phyloP scores from a whole-genome alignment of 1,284 basidiomycete species.

The Lignosus rhinocerotis region DNA sequence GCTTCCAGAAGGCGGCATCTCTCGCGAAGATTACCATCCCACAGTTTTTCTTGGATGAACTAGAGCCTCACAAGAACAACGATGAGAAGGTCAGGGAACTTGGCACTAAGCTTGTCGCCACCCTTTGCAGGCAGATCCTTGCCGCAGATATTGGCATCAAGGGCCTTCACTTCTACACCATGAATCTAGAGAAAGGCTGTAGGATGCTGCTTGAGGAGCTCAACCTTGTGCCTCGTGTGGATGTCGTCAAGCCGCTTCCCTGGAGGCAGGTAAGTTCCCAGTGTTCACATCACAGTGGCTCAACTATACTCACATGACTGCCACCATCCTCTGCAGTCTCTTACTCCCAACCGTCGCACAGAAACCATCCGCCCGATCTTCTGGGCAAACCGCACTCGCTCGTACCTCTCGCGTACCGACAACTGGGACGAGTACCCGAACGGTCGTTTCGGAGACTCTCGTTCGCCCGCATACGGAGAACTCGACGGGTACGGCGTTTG shows the following conservation, averaged over 20 bases:
- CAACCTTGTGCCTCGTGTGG: slow-evolving; percentile 80
- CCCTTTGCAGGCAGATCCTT: slow-evolving; percentile 84
- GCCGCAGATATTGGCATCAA: slow-evolving; percentile 78
- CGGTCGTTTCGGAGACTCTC: slow-evolving; percentile 95
- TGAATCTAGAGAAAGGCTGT: slow-evolving; percentile 97
- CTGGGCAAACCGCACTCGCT: slow-evolving; percentile 92
- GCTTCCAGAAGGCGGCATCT: slow-evolving; percentile 90
- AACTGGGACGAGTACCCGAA: slow-evolving; percentile 99
- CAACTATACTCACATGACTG: slow-evolving; percentile 17
- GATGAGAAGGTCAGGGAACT: slow-evolving; percentile 89
- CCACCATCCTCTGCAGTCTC: slow-evolving; percentile 49
- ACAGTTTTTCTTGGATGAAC: slow-evolving; percentile 72
- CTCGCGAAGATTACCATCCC: slow-evolving; percentile 89
- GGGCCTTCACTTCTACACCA: slow-evolving; percentile 95
- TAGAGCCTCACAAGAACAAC: slow-evolving; percentile 90
- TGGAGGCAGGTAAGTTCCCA: slow-evolving; percentile 77
- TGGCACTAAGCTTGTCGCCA: slow-evolving; percentile 86
- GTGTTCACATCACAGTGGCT: neutral
- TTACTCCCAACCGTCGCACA: slow-evolving; percentile 84
- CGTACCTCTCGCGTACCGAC: slow-evolving; percentile 89
- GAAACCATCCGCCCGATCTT: slow-evolving; percentile 95
- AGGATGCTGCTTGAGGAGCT: slow-evolving; percentile 90
- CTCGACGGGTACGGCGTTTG: slow-evolving; percentile 92
- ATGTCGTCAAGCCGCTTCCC: slow-evolving; percentile 87
- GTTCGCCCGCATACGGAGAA: slow-evolving; percentile 97